Evolutionary conservation across 2,329 filamentous ascomycete species (phyloP), one percentile per base, ranked within the genome.

Genomic region (Aspergillus candidus): DNA sequence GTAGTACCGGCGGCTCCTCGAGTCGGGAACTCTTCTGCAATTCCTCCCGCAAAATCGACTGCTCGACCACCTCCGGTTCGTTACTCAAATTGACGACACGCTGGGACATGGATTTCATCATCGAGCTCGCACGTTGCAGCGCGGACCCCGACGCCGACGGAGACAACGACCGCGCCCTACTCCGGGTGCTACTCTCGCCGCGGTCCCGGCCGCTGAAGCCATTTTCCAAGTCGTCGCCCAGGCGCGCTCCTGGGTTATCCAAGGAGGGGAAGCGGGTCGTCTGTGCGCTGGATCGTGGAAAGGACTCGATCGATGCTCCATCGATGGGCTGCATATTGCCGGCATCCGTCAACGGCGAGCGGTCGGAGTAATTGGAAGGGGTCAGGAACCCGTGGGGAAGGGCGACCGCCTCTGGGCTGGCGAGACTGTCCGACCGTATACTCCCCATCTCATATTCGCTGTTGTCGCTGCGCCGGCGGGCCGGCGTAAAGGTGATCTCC

Each of bases 31-130:
- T 54, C 70, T 74, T 55, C 71, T 82, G 54, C 11, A 59, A 62
- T 44, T 66, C 63, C 72, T 83, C 72, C 72, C 71, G 75, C 34
- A 80, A 76, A 17, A 82, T 75, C 40, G 79, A 82, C 50, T 85
- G 82, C 62, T 95, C 88, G 12, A 90, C 75, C 14, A 87, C 72
- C 56, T 96, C 88, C 4, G 84, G 84, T 59, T 97, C 93, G 61
- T 94, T 94, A 68, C 89, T 95, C 57, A 98, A 79, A 61, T 97
- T 97, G 60, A 98, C 93, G 44, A 98, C 90, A 72, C 93, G 88
- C 70, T 96, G 90, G 29, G 94, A 97, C 82, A 98, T 94, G 54
- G 81, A 82, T 51, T 85, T 79, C 67, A 90, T 80, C 56, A 89
- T 87, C 7, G 85, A 87, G 35, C 85, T 80, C 48, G 86, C 85